Conservation (phyloP, 1,284 basidiomycete species). For the Fistulinella staudtii region DNA sequence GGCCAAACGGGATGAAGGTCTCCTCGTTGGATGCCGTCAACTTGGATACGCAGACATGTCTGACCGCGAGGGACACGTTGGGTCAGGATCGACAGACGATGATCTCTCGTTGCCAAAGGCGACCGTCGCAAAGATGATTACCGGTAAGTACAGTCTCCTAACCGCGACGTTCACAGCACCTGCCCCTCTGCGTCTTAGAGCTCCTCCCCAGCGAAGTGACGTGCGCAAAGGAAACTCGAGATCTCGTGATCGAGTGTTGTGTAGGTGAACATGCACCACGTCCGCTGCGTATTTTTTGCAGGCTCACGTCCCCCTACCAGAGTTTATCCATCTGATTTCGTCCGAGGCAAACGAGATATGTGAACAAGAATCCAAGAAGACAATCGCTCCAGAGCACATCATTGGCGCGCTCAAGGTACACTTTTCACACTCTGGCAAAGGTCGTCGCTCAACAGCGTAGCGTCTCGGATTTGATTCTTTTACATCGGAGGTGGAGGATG, state of each 20-base stretch:
- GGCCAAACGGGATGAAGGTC: neutral
- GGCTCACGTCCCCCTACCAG: conserved; percentile 41
- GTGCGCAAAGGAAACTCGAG: conserved; percentile 94
- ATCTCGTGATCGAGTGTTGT: conserved; percentile 96
- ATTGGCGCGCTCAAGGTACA: conserved; percentile 85
- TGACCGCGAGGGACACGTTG: conserved; percentile 74
- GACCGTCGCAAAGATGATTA: conserved; percentile 96
- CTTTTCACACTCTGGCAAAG: too few species aligned
- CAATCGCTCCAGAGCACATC: conserved; percentile 97
- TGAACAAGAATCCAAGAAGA: conserved; percentile 98
- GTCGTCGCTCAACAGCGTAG: too few species aligned
- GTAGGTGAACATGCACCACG: conserved; percentile 69
- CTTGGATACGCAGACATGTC: conserved; percentile 56
- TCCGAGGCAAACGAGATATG: conserved; percentile 98
- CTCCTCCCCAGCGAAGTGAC: conserved; percentile 85
- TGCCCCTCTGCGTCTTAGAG: conserved; percentile 48
- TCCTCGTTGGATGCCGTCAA: neutral
- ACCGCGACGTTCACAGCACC: conserved; percentile 8
- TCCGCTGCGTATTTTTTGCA: conserved; percentile 4
- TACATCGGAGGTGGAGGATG: conserved; percentile 85
- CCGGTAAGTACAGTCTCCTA: conserved; percentile 49
- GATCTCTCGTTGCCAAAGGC: conserved; percentile 96
- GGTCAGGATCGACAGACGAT: conserved; percentile 67
- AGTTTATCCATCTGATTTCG: conserved; percentile 97
- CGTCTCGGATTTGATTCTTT: conserved; percentile 89